Base-by-base conservation (phyloP, 352 stramenopile genomes). In the Saprolegnia parasitica region DNA sequence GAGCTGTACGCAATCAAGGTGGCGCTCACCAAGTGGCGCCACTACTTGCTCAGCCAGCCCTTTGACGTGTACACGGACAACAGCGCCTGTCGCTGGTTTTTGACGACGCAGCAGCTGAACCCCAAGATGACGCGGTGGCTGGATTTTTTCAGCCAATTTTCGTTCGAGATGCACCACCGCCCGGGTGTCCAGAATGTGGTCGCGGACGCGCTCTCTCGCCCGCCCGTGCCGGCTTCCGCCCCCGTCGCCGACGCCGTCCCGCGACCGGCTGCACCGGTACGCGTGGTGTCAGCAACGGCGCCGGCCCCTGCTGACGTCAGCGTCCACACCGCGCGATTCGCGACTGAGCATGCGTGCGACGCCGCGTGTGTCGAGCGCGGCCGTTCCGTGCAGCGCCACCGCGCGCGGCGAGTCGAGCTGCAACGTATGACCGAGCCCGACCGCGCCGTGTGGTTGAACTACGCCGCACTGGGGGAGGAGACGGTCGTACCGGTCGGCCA, bases 61-160 rank as follows among this genome's bases (percentile, higher is more conserved):
- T 72, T 74, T 26, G 56, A 72, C 37, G 56, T 75, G 11, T 71
- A 64, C 54, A 75, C 71, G 1, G 65, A 73, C 50, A 75, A 75
- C 40, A 52, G 23, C 16, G 66, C 65, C 10, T 74, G 66, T 63
- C 16, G 55, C 21, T 75, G 65, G 71, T 65, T 75, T 26, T 16
- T 75, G 9, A 52, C 65, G 1, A 71, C 72, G 16, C 66, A 49
- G 13, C 24, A 62, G 56, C 24, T 72, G 16, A 74, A 63, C 13
- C 13, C 66, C 32, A 73, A 73, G 46, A 32, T 75, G 11, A 52
- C 55, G 4, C 57, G 66, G 21, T 71, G 32, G 47, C 66, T 75
- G 23, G 65, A 65, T 24, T 75, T 73, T 45, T 75, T 75, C 21
- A 47, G 32, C 40, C 65, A 71, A 26, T 75, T 73, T 58, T 4